Evolutionary conservation across 192 early-diverging fungal species (phyloP).

Genomic region (Coemansia sp.): DNA sequence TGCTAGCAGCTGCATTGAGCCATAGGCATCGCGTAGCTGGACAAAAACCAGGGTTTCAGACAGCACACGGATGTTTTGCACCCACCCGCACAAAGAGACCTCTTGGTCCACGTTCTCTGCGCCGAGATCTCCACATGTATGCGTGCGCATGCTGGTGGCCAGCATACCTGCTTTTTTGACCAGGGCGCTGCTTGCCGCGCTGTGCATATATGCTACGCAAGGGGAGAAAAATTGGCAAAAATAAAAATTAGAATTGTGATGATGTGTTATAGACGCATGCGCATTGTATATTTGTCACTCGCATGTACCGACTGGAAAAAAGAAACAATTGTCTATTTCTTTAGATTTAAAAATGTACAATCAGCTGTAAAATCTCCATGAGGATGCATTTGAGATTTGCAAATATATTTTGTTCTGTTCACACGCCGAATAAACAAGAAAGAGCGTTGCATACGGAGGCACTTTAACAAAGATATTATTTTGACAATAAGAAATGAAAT

Average conservation of each 20-base stretch:
- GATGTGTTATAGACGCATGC: background rate
- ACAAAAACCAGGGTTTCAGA: constrained; percentile 76
- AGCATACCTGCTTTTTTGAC: constrained; percentile 10
- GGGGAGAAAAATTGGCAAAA: background rate
- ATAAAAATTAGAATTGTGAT: background rate
- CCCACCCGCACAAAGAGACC: constrained; percentile 80
- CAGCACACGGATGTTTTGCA: constrained; percentile 59
- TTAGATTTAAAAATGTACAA: too few relatives aligned
- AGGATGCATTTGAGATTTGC: too few relatives aligned
- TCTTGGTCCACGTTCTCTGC: constrained; percentile 58
- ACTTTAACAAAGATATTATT: too few relatives aligned
- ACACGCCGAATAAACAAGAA: background rate
- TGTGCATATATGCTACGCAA: constrained; percentile 8
- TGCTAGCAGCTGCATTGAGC: constrained; percentile 67
- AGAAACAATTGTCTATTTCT: background rate
- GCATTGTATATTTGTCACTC: background rate
- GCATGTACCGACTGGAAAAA: background rate
- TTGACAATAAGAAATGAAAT: too few relatives aligned
- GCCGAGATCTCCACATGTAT: constrained; percentile 76
- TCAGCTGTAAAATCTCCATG: too few relatives aligned
- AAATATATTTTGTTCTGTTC: background rate
- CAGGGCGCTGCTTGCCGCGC: constrained; percentile 4
- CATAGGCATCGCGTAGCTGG: constrained; percentile 74
- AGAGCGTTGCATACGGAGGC: too few relatives aligned
- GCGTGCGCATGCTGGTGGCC: constrained; percentile 61